Evolutionary conservation across 83 land plant species (phyloP).

Genomic region (Larix sibirica): DNA sequence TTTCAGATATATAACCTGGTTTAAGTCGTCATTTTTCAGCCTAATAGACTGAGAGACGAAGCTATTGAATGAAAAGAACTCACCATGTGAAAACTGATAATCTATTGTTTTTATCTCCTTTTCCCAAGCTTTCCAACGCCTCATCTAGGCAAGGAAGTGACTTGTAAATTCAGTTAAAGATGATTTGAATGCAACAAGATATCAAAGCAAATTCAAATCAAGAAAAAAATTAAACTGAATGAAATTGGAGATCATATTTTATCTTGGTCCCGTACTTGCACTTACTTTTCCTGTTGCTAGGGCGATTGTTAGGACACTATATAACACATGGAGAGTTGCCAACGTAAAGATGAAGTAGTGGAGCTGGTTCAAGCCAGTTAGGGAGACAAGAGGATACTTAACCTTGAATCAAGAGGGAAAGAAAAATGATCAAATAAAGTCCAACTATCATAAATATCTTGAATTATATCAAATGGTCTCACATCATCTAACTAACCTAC

Average conservation of each 20-base stretch:
- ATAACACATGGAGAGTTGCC: constrained; percentile 48
- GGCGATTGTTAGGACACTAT: constrained; percentile 46
- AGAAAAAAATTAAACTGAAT: background rate
- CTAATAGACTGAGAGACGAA: background rate
- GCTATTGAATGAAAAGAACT: background rate
- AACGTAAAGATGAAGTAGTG: constrained; percentile 60
- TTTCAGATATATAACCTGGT: background rate
- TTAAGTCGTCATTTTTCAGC: too few species aligned
- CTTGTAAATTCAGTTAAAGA: background rate
- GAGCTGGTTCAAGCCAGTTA: constrained; percentile 49
- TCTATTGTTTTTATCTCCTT: constrained; percentile 44
- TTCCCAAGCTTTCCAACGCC: constrained; percentile 53
- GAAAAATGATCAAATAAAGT: background rate
- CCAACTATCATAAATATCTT: background rate
- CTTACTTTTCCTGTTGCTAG: constrained; percentile 48
- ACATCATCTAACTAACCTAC: background rate
- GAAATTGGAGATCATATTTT: background rate
- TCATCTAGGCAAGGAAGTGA: constrained; percentile 30
- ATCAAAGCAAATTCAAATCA: background rate
- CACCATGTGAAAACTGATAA: constrained; percentile 50
- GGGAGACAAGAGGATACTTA: constrained; percentile 42
- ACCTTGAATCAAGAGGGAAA: constrained; percentile 29
- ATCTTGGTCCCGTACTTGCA: background rate
- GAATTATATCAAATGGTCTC: background rate
- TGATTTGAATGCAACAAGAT: background rate